Conservation (phyloP, 1,139 yeast genomes). For the Diutina neorugosa region DNA sequence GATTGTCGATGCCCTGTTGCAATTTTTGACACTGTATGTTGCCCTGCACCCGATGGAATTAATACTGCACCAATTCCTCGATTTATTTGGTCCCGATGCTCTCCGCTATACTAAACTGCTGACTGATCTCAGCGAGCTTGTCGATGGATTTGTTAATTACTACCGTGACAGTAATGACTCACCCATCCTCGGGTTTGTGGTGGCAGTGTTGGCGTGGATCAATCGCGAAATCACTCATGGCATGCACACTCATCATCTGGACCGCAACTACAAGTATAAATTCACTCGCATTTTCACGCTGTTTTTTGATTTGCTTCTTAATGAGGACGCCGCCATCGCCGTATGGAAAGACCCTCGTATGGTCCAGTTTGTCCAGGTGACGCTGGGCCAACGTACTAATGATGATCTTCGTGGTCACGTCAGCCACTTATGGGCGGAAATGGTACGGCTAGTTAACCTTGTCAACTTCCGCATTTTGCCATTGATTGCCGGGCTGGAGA, state of each 20-base stretch:
- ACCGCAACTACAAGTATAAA: constrained; percentile 7
- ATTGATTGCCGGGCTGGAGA: constrained; percentile 13
- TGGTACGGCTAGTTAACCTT: constrained; percentile 22
- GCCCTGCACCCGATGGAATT: constrained; percentile 6
- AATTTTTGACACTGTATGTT: constrained; percentile 12
- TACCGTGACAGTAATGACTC: not conserved
- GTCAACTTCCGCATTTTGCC: constrained; percentile 19
- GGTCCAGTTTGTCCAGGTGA: constrained; percentile 11
- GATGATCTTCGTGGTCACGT: constrained; percentile 21
- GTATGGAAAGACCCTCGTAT: constrained; percentile 28
- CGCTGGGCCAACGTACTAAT: constrained; percentile 11
- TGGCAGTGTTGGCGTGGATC: not conserved
- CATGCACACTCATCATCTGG: not conserved
- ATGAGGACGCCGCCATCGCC: constrained; percentile 13
- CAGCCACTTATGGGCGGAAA: constrained; percentile 25
- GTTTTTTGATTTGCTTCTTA: constrained; percentile 10
- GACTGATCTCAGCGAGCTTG: not conserved
- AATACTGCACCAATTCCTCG: not conserved
- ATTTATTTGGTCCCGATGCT: constrained; percentile 18
- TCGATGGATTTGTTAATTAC: not conserved
- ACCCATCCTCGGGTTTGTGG: not conserved
- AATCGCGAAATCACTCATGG: constrained; percentile 3
- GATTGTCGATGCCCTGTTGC: constrained; percentile 22
- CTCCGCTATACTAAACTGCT: constrained; percentile 10
- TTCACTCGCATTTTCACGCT: constrained; percentile 12